These are phyloP conservation scores for Mycothermus thermophilus DNA, from an alignment of 495 filamentous ascomycete genomes.

Conservation along the genomic window DNA sequence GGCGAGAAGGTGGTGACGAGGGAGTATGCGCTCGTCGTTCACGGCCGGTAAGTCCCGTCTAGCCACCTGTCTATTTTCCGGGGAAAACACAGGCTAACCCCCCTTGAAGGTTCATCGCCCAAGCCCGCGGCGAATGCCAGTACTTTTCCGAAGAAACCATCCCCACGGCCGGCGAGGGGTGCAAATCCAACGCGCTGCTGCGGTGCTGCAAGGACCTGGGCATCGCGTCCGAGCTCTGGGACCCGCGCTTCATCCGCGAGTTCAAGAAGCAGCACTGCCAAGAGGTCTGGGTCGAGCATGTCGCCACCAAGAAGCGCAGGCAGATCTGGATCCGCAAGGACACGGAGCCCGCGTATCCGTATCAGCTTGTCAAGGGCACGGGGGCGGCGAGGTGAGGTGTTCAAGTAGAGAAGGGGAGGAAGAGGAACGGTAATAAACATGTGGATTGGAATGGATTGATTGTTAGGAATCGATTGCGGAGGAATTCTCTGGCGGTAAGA, in stretches of 20 bases:
- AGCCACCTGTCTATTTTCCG: conserved; percentile 1
- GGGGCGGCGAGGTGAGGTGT: neutral
- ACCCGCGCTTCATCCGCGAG: conserved; percentile 75
- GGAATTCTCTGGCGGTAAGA: no score
- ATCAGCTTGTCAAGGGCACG: conserved; percentile 32
- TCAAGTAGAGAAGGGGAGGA: no score
- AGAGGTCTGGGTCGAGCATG: conserved; percentile 57
- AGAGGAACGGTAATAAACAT: no score
- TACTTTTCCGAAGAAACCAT: conserved; percentile 89
- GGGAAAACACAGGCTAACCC: neutral
- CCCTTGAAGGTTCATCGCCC: conserved; percentile 58
- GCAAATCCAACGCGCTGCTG: conserved; percentile 92
- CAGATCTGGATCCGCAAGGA: conserved; percentile 84
- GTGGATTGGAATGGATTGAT: no score
- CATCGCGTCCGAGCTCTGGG: conserved; percentile 91
- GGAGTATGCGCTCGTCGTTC: conserved; percentile 84
- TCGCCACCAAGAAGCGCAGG: conserved; percentile 68
- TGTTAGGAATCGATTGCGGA: no score
- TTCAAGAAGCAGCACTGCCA: conserved; percentile 46
- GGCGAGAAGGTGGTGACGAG: conserved; percentile 78
- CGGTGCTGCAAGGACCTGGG: conserved; percentile 96
- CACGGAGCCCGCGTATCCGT: conserved; percentile 64
- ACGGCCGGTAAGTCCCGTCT: conserved; percentile 58
- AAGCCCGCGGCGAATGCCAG: conserved; percentile 87
- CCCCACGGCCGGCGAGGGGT: conserved; percentile 92